Base-by-base conservation (phyloP, 2,329 filamentous ascomycete genomes). In the Colletotrichum aenigma region DNA sequence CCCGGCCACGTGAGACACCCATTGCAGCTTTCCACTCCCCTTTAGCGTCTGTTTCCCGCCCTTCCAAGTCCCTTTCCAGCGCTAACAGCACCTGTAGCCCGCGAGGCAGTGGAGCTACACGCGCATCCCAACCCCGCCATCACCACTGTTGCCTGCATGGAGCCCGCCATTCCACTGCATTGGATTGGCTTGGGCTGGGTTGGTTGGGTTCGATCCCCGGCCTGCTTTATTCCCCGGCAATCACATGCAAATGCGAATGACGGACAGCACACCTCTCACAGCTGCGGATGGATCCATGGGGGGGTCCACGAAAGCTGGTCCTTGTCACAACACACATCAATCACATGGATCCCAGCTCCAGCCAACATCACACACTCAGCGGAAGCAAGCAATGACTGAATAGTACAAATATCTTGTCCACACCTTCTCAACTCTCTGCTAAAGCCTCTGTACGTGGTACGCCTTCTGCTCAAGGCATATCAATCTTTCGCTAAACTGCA, bases 211-310 rank as follows among this genome's bases (percentile, higher is more conserved):
- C 1, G 10, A 13, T 7, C 43, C n/a, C 43, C 43, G 43, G 43
- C 43, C 43, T 48, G 43, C 43, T 21, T 4, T 43, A 36, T 36
- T 34, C 24, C 71, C 67, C 60, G 52, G 71, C 67, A 66, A 71
- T 74, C 71, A 74, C 71, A 74, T 74, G 67, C 71, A 74, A 74
- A 66, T 36, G 43, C 43, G 43, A 48, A 60, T 34, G 28, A 74
- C 58, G 48, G 48, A 32, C 65, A 67, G 65, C 30, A n/a, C 43
- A 18, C 36, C 36, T 38, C 36, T 38, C 36, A 32, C 65, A 67
- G 65, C 43, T 48, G n/a, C 21, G 43, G 43, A 48, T 48, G 8
- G 16, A 48, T 48, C 10, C n/a, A 48, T 48, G 10, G n/a, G n/a
- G n/a, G n/a, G 43, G n/a, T 21, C 43, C 43, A n/a, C 38, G 4